These are phyloP conservation scores for Plantago ovata DNA, from an alignment of 257 asterid species.

Conservation along the genomic window DNA sequence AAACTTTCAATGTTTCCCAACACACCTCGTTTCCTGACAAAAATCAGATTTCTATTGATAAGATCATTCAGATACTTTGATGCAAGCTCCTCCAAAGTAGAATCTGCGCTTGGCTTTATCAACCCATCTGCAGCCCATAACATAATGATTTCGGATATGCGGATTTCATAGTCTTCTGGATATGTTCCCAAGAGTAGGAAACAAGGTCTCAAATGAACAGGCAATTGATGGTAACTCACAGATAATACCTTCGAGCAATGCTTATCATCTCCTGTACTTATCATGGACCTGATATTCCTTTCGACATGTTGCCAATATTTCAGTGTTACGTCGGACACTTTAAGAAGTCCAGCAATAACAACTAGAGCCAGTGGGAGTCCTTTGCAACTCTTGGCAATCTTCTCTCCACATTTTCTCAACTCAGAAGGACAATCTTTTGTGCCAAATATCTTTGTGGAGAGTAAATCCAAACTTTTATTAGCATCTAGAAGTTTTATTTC, in stretches of 20 bases:
- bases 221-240: conserved; percentile 8
- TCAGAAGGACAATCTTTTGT: conserved; percentile 9
- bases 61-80: not conserved
- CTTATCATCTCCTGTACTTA: conserved; percentile 10
- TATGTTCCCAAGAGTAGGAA: conserved; percentile 14
- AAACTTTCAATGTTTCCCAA: not conserved
- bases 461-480: conserved; percentile 5
- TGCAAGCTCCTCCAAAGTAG: not conserved
- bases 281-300: not conserved
- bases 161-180: conserved; percentile 7
- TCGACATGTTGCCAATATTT: conserved; percentile 4
- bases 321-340: not conserved
- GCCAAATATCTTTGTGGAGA: conserved; percentile 6
- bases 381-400: conserved; percentile 16
- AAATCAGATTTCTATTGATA: conserved; percentile 12
- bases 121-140: conserved; percentile 21
- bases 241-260: conserved; percentile 11
- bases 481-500: conserved; percentile 1
- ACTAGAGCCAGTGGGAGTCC: conserved; percentile 23
- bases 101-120: not conserved
- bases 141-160: not conserved
- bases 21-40: not conserved
- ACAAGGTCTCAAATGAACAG: conserved; percentile 15
- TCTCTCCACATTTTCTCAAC: conserved; percentile 9
- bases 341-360: conserved; percentile 18